These are phyloP conservation scores for Microcera coccophila DNA, from an alignment of 2,329 filamentous ascomycete species.

Conservation along the genomic window DNA sequence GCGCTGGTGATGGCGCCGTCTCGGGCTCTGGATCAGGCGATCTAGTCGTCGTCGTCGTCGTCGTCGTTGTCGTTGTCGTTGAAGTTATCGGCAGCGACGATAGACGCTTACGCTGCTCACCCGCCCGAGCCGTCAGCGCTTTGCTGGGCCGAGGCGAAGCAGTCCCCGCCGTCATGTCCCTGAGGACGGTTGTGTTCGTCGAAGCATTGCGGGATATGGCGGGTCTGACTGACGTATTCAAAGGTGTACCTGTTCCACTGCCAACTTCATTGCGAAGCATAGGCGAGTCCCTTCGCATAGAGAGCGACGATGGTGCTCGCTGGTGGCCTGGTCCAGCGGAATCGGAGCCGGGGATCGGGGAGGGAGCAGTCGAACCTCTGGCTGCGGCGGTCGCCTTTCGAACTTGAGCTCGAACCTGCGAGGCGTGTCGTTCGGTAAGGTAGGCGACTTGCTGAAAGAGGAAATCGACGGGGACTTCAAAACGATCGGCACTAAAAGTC, in stretches of 20 bases:
- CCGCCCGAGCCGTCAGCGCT: conserved; percentile 14
- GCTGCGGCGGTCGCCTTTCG: conserved; percentile 63
- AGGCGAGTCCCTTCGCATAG: conserved; percentile 56
- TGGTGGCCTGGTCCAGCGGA: conserved; percentile 34
- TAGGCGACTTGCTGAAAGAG: conserved; percentile 90
- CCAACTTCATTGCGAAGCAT: conserved; percentile 45
- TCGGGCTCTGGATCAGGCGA: conserved; percentile 20
- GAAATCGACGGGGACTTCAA: conserved; percentile 83
- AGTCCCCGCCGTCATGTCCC: conserved; percentile 32
- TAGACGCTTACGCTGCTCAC: conserved; percentile 39
- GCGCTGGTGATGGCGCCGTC: conserved; percentile 15
- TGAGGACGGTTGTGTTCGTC: conserved; percentile 41
- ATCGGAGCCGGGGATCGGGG: conserved; percentile 53
- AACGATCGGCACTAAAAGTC: conserved; percentile 59
- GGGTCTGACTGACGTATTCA: conserved; percentile 42
- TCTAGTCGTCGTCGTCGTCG: conserved; percentile 12
- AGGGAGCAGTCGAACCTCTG: conserved; percentile 53
- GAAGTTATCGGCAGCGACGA: conserved; percentile 43
- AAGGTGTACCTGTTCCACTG: conserved; percentile 41
- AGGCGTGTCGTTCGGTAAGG: conserved; percentile 86
- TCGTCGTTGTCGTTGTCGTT: no score
- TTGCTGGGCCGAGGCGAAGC: conserved; percentile 28
- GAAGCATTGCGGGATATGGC: conserved; percentile 47
- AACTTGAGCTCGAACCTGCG: conserved; percentile 87
- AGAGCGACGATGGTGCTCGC: conserved; percentile 51